These are phyloP conservation scores for Russula griseocarnosa DNA, from an alignment of 768 basidiomycete genomes.

Conservation along the genomic window DNA sequence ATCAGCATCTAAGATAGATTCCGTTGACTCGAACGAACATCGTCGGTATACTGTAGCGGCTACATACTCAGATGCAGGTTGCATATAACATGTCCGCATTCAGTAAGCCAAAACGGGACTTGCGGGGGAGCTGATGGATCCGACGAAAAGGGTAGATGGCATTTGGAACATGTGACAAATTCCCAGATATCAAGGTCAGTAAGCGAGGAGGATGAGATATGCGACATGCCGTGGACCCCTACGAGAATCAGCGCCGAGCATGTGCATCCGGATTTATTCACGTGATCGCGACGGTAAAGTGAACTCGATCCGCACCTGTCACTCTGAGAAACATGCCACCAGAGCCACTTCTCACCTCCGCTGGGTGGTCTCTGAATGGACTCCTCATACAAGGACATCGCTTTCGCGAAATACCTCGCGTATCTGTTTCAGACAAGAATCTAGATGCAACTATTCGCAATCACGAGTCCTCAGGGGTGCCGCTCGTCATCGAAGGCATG, in stretches of 20 bases:
- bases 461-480: constrained; percentile 50
- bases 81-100: constrained; percentile 83
- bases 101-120: constrained; percentile 83
- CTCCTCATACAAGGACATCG: constrained; percentile 40
- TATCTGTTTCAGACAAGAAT: constrained; percentile 35
- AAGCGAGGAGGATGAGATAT: constrained; percentile 29
- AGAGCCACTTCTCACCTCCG: constrained; percentile 13
- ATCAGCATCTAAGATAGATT: constrained; percentile 50
- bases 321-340: constrained; percentile 7
- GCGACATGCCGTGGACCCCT: constrained; percentile 40
- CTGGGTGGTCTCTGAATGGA: constrained; percentile 48
- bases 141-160: constrained; percentile 60
- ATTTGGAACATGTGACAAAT: constrained; percentile 57
- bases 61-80: constrained; percentile 76
- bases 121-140: constrained; percentile 48
- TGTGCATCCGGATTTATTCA: background rate
- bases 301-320: background rate
- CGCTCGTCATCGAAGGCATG: constrained; percentile 61
- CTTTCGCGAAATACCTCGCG: constrained; percentile 44
- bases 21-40: background rate
- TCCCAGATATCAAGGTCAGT: constrained; percentile 7
- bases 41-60: background rate
- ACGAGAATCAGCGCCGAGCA: too few species aligned
- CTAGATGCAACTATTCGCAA: constrained; percentile 26
- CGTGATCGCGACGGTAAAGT: constrained; percentile 4